These are phyloP conservation scores for Populus hybrid DNA, from an alignment of 441 rosid species.

Conservation along the genomic window DNA sequence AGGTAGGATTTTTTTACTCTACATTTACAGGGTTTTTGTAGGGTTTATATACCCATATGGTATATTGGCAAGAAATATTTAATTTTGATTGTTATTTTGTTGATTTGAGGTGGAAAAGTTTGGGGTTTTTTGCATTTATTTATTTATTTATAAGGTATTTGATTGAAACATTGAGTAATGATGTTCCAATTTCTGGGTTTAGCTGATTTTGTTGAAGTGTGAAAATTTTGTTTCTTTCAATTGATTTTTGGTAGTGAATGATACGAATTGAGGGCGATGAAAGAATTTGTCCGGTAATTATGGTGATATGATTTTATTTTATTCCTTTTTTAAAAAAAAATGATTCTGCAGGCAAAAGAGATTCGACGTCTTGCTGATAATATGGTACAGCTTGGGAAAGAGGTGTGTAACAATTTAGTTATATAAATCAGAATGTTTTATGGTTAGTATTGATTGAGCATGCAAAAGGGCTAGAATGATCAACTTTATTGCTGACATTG, in stretches of 20 bases:
- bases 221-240: not conserved
- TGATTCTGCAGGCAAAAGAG: constrained; percentile 62
- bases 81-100: not conserved
- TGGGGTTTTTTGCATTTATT: not conserved
- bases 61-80: not conserved
- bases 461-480: not conserved
- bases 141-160: not conserved
- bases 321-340: not conserved
- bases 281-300: not conserved
- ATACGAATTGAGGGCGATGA: not conserved
- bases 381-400: constrained; percentile 93
- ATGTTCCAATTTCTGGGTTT: not conserved
- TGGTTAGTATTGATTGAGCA: not conserved
- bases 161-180: not conserved
- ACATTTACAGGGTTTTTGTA: not conserved
- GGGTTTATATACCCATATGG: constrained; percentile 7
- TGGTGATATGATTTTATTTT: not conserved
- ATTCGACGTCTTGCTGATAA: constrained; percentile 80
- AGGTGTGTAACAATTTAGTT: constrained; percentile 32
- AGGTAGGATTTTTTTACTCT: constrained; percentile 33
- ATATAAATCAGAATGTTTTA: not conserved
- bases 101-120: not conserved
- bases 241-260: not conserved
- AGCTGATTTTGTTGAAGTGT: not conserved
- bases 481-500: not conserved